These are phyloP conservation scores for Polygonum maritimum DNA, from an alignment of 148 eudicot genomes.

Conservation along the genomic window DNA sequence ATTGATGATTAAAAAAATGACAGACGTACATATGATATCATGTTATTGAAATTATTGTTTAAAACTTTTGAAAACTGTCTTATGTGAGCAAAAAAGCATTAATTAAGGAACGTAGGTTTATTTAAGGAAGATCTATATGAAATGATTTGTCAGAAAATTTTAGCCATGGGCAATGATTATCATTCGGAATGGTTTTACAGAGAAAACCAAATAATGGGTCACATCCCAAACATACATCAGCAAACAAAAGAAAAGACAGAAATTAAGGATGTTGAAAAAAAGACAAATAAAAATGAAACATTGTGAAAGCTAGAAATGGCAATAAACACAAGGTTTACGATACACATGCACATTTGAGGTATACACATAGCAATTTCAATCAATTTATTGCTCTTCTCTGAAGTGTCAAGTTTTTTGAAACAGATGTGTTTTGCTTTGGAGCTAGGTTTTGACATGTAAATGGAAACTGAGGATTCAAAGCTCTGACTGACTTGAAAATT, in stretches of 20 bases:
- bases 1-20: too few species aligned
- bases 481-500: slow-evolving; percentile 5
- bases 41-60: neutral
- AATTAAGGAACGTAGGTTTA: neutral
- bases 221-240: slow-evolving; percentile 8
- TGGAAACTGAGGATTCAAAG: neutral
- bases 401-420: neutral
- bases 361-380: neutral
- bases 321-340: neutral
- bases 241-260: slow-evolving; percentile 3
- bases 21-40: too few species aligned
- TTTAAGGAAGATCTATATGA: neutral
- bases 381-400: slow-evolving; percentile 1
- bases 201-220: neutral
- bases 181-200: neutral
- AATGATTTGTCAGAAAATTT: neutral
- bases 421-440: neutral
- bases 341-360: slow-evolving; percentile 1
- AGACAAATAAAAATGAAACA: neutral
- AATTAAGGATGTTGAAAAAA: neutral
- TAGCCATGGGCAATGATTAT: neutral
- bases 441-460: neutral
- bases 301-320: neutral
- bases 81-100: too few species aligned
- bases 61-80: too few species aligned